These are phyloP conservation scores for Pascua sp. DNA, from an alignment of 1,284 basidiomycete genomes.

Conservation along the genomic window DNA sequence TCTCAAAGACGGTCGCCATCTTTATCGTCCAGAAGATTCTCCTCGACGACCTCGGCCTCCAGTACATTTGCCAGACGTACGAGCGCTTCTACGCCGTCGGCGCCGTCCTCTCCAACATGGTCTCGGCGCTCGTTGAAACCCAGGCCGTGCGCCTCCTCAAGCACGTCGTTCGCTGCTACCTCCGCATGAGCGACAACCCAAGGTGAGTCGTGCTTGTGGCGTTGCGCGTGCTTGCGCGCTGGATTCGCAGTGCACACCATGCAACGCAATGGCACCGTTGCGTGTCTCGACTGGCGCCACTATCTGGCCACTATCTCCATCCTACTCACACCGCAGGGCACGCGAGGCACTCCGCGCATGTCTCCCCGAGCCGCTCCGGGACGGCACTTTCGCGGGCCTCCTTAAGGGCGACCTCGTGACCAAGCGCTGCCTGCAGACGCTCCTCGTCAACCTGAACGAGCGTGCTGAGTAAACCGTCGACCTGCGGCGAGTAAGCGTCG, in stretches of 20 bases:
- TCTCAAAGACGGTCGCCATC: slow-evolving; percentile 99
- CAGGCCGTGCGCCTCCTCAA: slow-evolving; percentile 95
- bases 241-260: slow-evolving; percentile 8
- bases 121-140: slow-evolving; percentile 90
- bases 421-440: slow-evolving; percentile 90
- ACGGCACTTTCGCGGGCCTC: slow-evolving; percentile 86
- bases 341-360: slow-evolving; percentile 94
- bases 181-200: slow-evolving; percentile 92
- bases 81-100: slow-evolving; percentile 99
- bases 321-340: slow-evolving; percentile 58
- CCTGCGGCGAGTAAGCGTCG: too few relatives aligned
- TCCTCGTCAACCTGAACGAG: slow-evolving; percentile 79
- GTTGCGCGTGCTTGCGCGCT: slow-evolving; percentile 44
- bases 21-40: slow-evolving; percentile 99
- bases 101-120: slow-evolving; percentile 98
- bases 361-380: slow-evolving; percentile 91
- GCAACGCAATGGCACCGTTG: background rate
- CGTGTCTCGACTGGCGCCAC: background rate
- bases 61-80: slow-evolving; percentile 99
- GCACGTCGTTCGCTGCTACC: slow-evolving; percentile 96
- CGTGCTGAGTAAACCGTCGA: slow-evolving; percentile 39
- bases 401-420: slow-evolving; percentile 96
- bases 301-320: too few relatives aligned
- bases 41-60: slow-evolving; percentile 93
- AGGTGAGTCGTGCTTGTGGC: slow-evolving; percentile 50